Evolutionary conservation across 1,284 basidiomycete species (phyloP).

Genomic region (Rugosomyces carneus): DNA sequence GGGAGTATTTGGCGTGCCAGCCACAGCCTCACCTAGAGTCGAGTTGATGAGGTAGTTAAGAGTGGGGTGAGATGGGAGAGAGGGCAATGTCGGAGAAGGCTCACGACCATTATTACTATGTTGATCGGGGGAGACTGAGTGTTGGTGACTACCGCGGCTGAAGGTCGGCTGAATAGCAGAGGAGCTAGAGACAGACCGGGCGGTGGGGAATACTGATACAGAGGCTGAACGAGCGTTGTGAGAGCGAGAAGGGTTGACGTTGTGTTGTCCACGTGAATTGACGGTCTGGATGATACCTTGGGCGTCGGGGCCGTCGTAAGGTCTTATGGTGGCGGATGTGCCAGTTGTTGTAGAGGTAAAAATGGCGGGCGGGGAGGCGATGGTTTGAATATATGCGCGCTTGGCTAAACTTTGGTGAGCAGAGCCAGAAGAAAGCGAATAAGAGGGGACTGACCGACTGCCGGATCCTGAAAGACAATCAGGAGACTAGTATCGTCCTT

Average conservation of each 20-base stretch:
- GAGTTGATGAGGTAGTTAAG: slow-evolving; percentile 76
- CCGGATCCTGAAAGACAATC: slow-evolving; percentile 88
- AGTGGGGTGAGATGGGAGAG: slow-evolving; percentile 72
- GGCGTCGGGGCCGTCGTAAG: slow-evolving; percentile 94
- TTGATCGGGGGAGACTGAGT: slow-evolving; percentile 23
- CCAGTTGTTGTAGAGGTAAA: slow-evolving; percentile 55
- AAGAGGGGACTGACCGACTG: slow-evolving; percentile 47
- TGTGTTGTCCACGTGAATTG: slow-evolving; percentile 65
- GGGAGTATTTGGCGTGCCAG: slow-evolving; percentile 31
- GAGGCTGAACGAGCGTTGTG: slow-evolving; percentile 67
- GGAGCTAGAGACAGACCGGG: slow-evolving; percentile 35
- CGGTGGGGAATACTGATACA: slow-evolving; percentile 55
- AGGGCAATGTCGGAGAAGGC: slow-evolving; percentile 76
- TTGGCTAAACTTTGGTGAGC: slow-evolving; percentile 50
- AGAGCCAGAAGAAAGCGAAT: slow-evolving; percentile 13
- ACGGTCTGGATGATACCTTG: slow-evolving; percentile 87
- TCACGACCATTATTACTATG: slow-evolving; percentile 43
- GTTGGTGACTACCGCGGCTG: slow-evolving; percentile 37
- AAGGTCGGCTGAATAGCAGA: slow-evolving; percentile 29
- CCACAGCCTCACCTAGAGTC: slow-evolving; percentile 47
- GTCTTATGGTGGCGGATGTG: slow-evolving; percentile 61
- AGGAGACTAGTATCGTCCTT: slow-evolving; percentile 93
- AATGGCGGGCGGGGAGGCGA: slow-evolving; percentile 76
- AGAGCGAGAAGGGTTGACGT: slow-evolving; percentile 52
- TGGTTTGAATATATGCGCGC: slow-evolving; percentile 86